Base-by-base conservation (phyloP, 2,329 filamentous ascomycete species). In the Paecilomyces sp. region DNA sequence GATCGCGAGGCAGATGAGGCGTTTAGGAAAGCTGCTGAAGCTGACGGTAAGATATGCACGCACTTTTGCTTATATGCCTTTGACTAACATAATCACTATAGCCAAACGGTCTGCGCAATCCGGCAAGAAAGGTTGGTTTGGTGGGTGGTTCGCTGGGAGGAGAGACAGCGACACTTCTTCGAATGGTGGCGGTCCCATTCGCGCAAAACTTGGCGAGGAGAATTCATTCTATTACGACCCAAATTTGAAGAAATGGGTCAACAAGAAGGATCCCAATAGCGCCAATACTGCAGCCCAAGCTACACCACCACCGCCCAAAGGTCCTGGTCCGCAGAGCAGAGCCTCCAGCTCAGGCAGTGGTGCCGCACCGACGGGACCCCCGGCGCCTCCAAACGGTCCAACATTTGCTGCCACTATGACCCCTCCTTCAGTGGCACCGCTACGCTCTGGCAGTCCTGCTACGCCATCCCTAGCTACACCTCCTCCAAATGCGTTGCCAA, bases 241-340 rank as follows among this genome's bases (percentile, higher is more conserved):
- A 2, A 90, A 97, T n/a, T 83, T 96, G 57, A 95, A 96, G 80
- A 92, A 94, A 72, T 99, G 95, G 95, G 83, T 99, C 72, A 97
- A 99, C 80, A 97, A 97, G 80, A 97, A 96, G 72, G 85, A 86
- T 11, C 88, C 88, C 12, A 79, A 79, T 13, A 83, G 85, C 7
- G 87, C 89, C 58, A 84, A 83, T 31, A 72, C 81, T 25, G 75
- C 78, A n/a, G 71, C 79, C 28, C 77, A 79, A 54, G 86, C 87
- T 1, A 87, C 92, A 0, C 90, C 93, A 1, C 92, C 94, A 1
- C 92, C 92, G 3, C 92, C 92, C 0, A 86, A 83, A 66, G 83
- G 80, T 5, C 77, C 79, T 3, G 77, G 74, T 58, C 80, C 77
- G 62, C 80, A 74, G 59, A 78, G 77, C 60, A 71, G 82, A 64